Evolutionary conservation across 2,329 filamentous ascomycete genomes (phyloP), one percentile per base, ranked within the genome.

Genomic region (Setomelanomma holmii): DNA sequence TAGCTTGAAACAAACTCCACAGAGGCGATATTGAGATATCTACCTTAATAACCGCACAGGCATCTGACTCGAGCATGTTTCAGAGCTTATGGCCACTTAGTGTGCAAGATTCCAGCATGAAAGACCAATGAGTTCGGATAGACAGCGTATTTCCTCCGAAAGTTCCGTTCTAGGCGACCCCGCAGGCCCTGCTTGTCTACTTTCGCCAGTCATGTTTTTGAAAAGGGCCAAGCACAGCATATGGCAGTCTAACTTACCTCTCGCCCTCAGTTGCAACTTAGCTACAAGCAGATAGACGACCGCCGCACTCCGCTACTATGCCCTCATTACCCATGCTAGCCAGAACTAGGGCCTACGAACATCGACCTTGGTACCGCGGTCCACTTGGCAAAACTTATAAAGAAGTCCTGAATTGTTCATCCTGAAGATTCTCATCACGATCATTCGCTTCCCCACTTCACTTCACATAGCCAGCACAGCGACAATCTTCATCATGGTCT

Each of bases 401-500:
- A 58, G 51, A 16, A 30, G 53, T 33, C 47, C 34, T 51, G 49
- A 56, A 43, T 53, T 56, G 53, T 46, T 55, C 45, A 53, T 20
- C 23, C 7, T 42, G 33, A 14, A 35, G 27, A 50, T 55, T 45
- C 40, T 49, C 52, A 62, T 41, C 49, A 58, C 49, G 40, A 55
- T 30, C 40, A 45, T 53, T 52, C 51, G 49, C 42, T 43, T 51
- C 45, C 49, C 34, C 35, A 53, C 42, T 46, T 47, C 54, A 46
- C 34, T 40, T 53, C 19, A 34, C 42, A 49, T 33, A 41, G 17
- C 39, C 36, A 23, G 52, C 36, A 43, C 47, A 44, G n/a, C 23
- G 8, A 40, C 17, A 30, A 42, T 36, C 45, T 40, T 48, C 55
- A 68, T 41, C 41, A 70, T 70, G 67, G 64, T 70, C 10, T 69